These are phyloP conservation scores for Pisolithus sp. DNA, from an alignment of 768 basidiomycete genomes.

Conservation along the genomic window DNA sequence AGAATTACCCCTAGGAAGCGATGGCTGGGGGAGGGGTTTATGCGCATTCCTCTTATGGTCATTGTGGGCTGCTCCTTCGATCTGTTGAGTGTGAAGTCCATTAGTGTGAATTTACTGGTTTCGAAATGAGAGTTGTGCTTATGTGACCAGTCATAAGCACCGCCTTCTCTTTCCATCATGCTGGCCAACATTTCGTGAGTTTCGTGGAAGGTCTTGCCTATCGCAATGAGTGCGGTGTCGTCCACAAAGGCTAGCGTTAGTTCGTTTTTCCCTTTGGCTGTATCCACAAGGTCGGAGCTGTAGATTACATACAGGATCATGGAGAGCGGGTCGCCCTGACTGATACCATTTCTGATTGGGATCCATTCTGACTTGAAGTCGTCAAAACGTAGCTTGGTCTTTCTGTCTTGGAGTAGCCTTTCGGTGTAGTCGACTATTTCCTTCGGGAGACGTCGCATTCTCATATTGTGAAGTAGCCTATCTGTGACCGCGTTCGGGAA, in stretches of 20 bases:
- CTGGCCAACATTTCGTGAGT: slow-evolving; percentile 13
- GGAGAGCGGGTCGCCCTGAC: slow-evolving; percentile 29
- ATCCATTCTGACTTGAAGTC: slow-evolving; percentile 14
- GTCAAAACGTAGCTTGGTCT: slow-evolving; percentile 17
- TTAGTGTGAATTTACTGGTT: slow-evolving; percentile 14
- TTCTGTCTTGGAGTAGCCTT: not conserved
- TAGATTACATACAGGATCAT: slow-evolving; percentile 28
- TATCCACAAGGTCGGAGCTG: slow-evolving; percentile 19
- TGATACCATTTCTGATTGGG: slow-evolving; percentile 17
- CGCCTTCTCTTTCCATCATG: slow-evolving; percentile 19
- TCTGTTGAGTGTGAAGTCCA: slow-evolving; percentile 6
- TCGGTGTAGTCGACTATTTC: slow-evolving; percentile 4
- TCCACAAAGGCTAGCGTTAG: slow-evolving; percentile 26
- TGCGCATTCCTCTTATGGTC: not conserved
- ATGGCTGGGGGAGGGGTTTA: not conserved
- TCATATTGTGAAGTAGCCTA: slow-evolving; percentile 28
- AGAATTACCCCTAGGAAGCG: slow-evolving; percentile 5
- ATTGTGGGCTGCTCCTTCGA: slow-evolving; percentile 1
- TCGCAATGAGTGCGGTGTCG: slow-evolving; percentile 21
- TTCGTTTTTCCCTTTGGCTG: slow-evolving; percentile 5
- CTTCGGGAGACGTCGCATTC: not conserved
- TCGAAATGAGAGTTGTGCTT: slow-evolving; percentile 20
- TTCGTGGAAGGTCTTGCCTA: slow-evolving; percentile 15
- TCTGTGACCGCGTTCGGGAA: slow-evolving; percentile 35
- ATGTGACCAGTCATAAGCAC: slow-evolving; percentile 12